Percentiles rank a stretch among this genome's conserved stretches.
Evolutionary conservation across 768 basidiomycete species (phyloP).

Genomic region (Leccinum variicolor): DNA sequence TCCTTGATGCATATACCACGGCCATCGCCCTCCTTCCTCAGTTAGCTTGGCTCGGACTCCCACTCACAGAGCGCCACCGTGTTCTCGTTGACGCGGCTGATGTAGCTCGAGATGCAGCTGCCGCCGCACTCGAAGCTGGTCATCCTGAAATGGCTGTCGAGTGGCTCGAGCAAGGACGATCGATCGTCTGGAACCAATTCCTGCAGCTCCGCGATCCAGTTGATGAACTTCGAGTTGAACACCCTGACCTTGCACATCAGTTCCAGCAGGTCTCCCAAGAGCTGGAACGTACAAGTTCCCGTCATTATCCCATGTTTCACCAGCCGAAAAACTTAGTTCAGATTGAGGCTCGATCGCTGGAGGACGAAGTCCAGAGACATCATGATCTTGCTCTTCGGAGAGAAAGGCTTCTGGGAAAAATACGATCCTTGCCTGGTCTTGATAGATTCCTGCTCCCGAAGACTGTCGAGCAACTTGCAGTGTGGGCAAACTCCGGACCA

Average conservation of each 20-base stretch:
- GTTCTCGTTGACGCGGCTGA: background rate
- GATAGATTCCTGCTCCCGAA: background rate
- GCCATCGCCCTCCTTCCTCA: background rate
- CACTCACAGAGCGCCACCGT: background rate
- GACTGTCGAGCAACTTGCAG: background rate
- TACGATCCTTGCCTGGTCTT: background rate
- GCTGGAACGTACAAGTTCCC: background rate
- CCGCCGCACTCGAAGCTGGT: background rate
- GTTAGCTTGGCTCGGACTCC: background rate
- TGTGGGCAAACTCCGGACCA: background rate
- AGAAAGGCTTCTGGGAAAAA: background rate
- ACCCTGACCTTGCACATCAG: background rate
- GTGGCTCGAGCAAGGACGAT: background rate
- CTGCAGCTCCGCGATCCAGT: background rate
- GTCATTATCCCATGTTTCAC: too few species aligned
- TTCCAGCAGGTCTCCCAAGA: background rate
- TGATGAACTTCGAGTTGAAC: background rate
- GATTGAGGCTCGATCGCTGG: background rate
- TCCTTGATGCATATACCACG: background rate
- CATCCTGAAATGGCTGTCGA: background rate
- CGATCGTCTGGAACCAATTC: background rate
- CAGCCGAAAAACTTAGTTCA: background rate
- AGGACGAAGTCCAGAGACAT: background rate
- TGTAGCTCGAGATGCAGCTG: background rate
- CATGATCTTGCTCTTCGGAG: background rate